A percentile compares a stretch with the other conserved stretches of the same genome.
phyloP scores from a whole-genome alignment of 352 stramenopile species.

The Elongisporangium undulatum region DNA sequence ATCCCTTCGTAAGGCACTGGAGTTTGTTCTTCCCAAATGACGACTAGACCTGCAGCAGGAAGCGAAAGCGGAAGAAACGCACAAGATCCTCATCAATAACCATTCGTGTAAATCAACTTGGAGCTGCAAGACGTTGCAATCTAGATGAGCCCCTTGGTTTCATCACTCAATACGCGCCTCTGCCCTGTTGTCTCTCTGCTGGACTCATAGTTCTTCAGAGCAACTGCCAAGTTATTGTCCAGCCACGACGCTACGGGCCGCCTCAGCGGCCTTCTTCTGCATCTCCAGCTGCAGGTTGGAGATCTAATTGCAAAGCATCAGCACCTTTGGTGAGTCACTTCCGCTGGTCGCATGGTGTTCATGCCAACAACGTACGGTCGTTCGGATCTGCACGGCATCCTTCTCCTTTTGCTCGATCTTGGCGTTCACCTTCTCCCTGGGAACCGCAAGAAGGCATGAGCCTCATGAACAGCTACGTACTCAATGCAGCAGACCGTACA shows the following conservation, averaged over 20 bases:
- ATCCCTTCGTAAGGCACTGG: too few species aligned
- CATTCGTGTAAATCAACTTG: background rate
- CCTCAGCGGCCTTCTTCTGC: constrained; percentile 82
- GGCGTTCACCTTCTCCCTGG: constrained; percentile 80
- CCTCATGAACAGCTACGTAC: background rate
- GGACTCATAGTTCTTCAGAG: background rate
- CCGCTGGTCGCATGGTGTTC: background rate
- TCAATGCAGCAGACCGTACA: constrained; percentile 38
- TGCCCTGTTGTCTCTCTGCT: background rate
- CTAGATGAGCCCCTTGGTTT: background rate
- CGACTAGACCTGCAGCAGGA: too few species aligned
- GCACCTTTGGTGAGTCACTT: background rate
- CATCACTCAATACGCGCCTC: background rate
- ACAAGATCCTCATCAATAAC: background rate
- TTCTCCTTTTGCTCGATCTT: constrained; percentile 91
- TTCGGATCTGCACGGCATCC: constrained; percentile 84
- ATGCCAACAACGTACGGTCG: constrained; percentile 41
- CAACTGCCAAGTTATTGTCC: constrained; percentile 15
- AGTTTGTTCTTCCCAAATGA: too few species aligned
- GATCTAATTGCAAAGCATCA: constrained; percentile 49
- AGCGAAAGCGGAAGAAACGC: background rate
- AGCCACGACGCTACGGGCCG: constrained; percentile 52
- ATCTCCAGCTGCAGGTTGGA: constrained; percentile 87
- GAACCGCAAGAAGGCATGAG: background rate
- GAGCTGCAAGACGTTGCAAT: too few species aligned